These are phyloP conservation scores for Chytriomyces hyalinus DNA, from an alignment of 192 early-diverging fungal genomes.

Conservation along the genomic window DNA sequence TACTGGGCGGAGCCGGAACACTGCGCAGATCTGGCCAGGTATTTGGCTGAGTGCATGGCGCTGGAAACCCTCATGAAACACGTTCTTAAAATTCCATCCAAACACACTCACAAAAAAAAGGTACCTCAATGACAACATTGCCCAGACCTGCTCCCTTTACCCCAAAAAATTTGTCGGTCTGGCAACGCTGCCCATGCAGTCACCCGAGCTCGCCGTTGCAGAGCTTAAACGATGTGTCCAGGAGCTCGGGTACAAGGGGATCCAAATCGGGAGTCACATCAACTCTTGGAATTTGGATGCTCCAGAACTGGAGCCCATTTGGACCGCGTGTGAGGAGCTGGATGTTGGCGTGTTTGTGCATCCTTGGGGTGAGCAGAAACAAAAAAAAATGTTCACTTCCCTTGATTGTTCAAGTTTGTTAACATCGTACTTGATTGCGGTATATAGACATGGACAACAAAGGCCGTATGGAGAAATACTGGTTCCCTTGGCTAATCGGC, in stretches of 20 bases:
- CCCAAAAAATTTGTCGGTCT: conserved; percentile 67
- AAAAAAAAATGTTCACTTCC: conserved; percentile 39
- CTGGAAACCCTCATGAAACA: background rate
- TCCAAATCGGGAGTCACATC: conserved; percentile 56
- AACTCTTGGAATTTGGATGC: conserved; percentile 75
- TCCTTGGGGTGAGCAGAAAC: conserved; percentile 70
- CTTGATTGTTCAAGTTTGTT: background rate
- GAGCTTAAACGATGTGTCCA: conserved; percentile 68
- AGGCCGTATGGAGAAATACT: conserved; percentile 69
- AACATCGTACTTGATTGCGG: background rate
- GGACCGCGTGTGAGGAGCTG: conserved; percentile 70
- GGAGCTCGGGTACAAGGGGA: conserved; percentile 65
- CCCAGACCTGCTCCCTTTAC: conserved; percentile 62
- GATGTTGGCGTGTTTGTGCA: conserved; percentile 68
- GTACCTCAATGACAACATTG: conserved; percentile 50
- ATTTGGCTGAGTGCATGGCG: background rate
- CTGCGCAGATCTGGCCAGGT: conserved; percentile 44
- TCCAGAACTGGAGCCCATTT: conserved; percentile 67
- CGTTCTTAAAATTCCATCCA: background rate
- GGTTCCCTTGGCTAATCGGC: conserved; percentile 70
- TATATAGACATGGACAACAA: conserved; percentile 25
- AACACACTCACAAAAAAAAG: conserved; percentile 49
- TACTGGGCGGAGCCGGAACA: conserved; percentile 48
- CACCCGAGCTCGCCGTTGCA: conserved; percentile 65
- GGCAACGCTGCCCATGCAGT: conserved; percentile 73